phyloP scores from a whole-genome alignment of 2,329 filamentous ascomycete genomes.

The Septoria linicola region DNA sequence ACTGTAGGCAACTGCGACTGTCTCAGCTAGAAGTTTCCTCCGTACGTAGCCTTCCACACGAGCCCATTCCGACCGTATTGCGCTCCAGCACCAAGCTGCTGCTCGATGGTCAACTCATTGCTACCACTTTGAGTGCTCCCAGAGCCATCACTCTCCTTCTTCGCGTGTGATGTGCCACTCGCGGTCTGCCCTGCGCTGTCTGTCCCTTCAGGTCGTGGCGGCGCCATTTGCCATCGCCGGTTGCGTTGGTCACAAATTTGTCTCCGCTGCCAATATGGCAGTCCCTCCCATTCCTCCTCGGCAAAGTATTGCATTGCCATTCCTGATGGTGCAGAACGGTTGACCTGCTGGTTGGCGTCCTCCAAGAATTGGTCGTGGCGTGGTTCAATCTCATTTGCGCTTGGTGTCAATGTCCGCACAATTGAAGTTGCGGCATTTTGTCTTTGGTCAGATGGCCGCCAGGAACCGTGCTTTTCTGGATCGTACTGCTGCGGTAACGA shows the following conservation, averaged over 20 bases:
- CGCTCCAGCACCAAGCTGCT: background rate
- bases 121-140: background rate
- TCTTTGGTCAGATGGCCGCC: background rate
- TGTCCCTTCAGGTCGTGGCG: background rate
- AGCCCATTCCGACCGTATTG: background rate
- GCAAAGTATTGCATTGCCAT: background rate
- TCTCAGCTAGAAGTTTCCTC: conserved; percentile 3
- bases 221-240: no score
- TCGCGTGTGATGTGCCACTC: background rate
- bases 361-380: background rate
- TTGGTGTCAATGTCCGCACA: background rate
- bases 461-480: background rate
- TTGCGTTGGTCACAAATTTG: background rate
- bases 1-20: no score
- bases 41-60: conserved; percentile 3
- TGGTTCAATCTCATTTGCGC: background rate
- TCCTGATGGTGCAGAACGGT: background rate
- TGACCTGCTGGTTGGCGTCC: background rate
- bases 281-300: background rate
- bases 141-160: background rate
- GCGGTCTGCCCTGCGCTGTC: background rate
- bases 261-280: background rate
- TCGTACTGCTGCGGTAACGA: conserved; percentile 3
- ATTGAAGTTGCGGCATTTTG: background rate
- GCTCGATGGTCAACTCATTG: background rate